Conservation (phyloP, 2,329 filamentous ascomycete species). For the Pyrenochaeta sp. region DNA sequence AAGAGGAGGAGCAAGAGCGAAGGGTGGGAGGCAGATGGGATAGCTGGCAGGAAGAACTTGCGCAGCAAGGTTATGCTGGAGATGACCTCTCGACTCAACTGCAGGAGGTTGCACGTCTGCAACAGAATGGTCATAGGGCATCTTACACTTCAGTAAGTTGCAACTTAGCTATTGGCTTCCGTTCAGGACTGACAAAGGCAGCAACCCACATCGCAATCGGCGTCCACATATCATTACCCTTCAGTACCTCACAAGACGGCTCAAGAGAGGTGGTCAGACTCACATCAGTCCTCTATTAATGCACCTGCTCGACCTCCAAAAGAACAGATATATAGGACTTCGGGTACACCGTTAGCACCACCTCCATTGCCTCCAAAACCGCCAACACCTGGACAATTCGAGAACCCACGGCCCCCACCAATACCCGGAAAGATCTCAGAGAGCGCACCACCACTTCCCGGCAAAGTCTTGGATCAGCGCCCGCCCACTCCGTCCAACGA, state of each 20-base stretch:
- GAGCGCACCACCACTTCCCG: constrained; percentile 42
- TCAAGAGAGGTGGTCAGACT: constrained; percentile 44
- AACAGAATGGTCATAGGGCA: constrained; percentile 34
- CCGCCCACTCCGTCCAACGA: constrained; percentile 47
- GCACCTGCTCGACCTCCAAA: constrained; percentile 52
- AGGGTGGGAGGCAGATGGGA: constrained; percentile 64
- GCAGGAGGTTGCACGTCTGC: constrained; percentile 57
- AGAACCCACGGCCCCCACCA: constrained; percentile 30
- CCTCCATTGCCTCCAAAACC: constrained; percentile 43
- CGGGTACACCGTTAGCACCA: constrained; percentile 30
- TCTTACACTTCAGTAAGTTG: constrained; percentile 36
- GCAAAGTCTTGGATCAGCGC: constrained; percentile 41
- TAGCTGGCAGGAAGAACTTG: constrained; percentile 58
- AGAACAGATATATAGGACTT: constrained; percentile 38
- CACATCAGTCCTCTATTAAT: constrained; percentile 19
- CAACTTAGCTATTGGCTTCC: background rate
- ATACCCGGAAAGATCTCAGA: constrained; percentile 41
- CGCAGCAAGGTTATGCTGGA: constrained; percentile 38
- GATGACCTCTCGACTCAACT: constrained; percentile 63
- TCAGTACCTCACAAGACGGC: constrained; percentile 53
- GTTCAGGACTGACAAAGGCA: constrained; percentile 23
- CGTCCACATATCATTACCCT: constrained; percentile 55
- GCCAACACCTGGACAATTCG: constrained; percentile 25
- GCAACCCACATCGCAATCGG: constrained; percentile 36
- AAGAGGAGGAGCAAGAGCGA: constrained; percentile 65